Conservation (phyloP, 805 yeast genomes). For the Vanderwaltozyma polyspora region DNA sequence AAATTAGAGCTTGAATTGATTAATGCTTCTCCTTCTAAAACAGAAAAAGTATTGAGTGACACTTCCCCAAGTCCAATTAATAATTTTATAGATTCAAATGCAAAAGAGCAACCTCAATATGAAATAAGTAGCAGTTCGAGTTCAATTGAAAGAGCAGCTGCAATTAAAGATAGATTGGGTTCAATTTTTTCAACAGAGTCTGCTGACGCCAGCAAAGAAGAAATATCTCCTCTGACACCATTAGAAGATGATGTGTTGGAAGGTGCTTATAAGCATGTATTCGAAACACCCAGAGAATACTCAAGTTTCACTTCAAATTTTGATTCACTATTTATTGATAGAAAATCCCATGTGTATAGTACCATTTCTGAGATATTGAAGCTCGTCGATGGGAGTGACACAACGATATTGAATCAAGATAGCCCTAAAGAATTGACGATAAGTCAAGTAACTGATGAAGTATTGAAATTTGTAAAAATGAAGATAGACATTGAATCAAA, state of each 20-base stretch:
- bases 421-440: neutral
- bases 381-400: neutral
- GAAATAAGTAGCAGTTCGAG: conserved; percentile 8
- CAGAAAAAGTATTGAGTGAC: neutral
- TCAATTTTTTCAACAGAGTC: neutral
- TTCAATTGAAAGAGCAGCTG: conserved; percentile 10
- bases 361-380: neutral
- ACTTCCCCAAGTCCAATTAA: neutral
- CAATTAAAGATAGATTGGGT: conserved; percentile 6
- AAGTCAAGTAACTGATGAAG: neutral
- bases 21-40: conserved; percentile 2
- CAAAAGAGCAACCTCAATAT: neutral
- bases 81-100: neutral
- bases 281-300: conserved; percentile 12
- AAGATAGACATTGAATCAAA: neutral
- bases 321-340: conserved; percentile 4
- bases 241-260: conserved; percentile 6
- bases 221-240: conserved; percentile 14
- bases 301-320: conserved; percentile 3
- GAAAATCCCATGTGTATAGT: conserved; percentile 1
- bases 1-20: conserved; percentile 6
- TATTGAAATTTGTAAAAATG: neutral
- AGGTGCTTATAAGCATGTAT: conserved; percentile 17
- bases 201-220: conserved; percentile 3
- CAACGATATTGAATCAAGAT: neutral